Evolutionary conservation across 352 stramenopile species (phyloP), one percentile per base, ranked within the genome.

Genomic region (Pythium coloratum): DNA sequence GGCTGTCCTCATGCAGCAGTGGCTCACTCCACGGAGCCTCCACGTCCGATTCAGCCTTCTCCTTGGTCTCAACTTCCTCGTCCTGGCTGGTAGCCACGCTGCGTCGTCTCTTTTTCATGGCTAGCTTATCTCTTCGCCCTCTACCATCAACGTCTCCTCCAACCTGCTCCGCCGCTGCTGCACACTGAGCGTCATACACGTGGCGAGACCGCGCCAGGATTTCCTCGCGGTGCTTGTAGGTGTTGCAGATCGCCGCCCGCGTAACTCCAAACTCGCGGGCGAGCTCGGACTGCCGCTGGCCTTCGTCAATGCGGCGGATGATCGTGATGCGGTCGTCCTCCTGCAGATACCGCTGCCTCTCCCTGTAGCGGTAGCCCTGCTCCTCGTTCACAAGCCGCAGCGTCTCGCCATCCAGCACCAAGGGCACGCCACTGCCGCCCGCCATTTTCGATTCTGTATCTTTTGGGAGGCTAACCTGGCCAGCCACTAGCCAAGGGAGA

Each of bases 301-400:
- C 67, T 13, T 6, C 50, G n/a, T 55, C 20, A 16, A 73, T 53
- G 28, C 66, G 66, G 16, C 66, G 60, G 49, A 72, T 72, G 66
- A 72, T 72, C 54, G 58, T 47, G 14, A 72, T 40, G 42, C 66
- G 66, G 40, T 72, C 66, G 55, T 72, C 66, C 34, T 72, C 66
- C 55, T 65, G 59, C 20, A 72, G 56, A 30, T 72, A 72, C 38
- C 56, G 64, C 34, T 70, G 64, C 6, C 49, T 44, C 20, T 60
- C 18, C 6, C 64, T 59, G 42, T 71, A 71, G n/a, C 58, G 57
- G 36, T 71, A 71, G 38, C 58, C 64, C 28, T 71, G 64, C 51
- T 65, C 32, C 58, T 55, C 49, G 40, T 71, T 71, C 51, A 62
- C 64, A 13, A 33, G 56, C 12, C 56, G 64, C 36, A 71, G 51